Evolutionary conservation across 1,284 basidiomycete species (phyloP).

Genomic region (Polyporus tsugae): DNA sequence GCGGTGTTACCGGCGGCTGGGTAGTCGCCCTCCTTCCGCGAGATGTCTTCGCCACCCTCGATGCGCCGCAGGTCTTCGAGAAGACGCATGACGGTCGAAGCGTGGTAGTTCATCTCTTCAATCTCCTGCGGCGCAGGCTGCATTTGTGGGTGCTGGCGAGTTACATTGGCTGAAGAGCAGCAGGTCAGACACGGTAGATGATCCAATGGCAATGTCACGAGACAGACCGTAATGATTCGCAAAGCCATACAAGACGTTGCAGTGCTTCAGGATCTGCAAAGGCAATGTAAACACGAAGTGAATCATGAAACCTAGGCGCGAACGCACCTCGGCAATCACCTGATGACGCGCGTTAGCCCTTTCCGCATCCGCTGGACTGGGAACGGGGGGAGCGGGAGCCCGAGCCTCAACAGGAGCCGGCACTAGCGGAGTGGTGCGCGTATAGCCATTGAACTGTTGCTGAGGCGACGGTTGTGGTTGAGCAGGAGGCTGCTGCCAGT

Average conservation of each 20-base stretch:
- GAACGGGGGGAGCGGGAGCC: constrained; percentile 17
- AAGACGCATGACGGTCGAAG: constrained; percentile 68
- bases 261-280: constrained; percentile 66
- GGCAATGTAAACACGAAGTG: constrained; percentile 16
- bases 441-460: constrained; percentile 36
- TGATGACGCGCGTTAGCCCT: constrained; percentile 34
- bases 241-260: constrained; percentile 65
- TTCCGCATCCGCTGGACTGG: constrained; percentile 31
- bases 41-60: constrained; percentile 40
- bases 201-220: neutral
- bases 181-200: neutral
- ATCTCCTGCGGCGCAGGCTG: constrained; percentile 65
- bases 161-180: constrained; percentile 51
- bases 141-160: constrained; percentile 51
- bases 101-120: constrained; percentile 70
- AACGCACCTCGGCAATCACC: constrained; percentile 35
- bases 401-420: constrained; percentile 48
- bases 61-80: constrained; percentile 66
- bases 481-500: constrained; percentile 44
- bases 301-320: constrained; percentile 18
- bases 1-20: constrained; percentile 32
- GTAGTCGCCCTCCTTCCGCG: constrained; percentile 37
- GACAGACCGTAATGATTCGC: constrained; percentile 67
- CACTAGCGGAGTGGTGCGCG: constrained; percentile 42
- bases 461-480: constrained; percentile 33